A percentile compares a stretch with the other conserved stretches of the same genome.
Conservation (phyloP, 768 basidiomycete genomes). For the Hypholoma fasciculare region DNA sequence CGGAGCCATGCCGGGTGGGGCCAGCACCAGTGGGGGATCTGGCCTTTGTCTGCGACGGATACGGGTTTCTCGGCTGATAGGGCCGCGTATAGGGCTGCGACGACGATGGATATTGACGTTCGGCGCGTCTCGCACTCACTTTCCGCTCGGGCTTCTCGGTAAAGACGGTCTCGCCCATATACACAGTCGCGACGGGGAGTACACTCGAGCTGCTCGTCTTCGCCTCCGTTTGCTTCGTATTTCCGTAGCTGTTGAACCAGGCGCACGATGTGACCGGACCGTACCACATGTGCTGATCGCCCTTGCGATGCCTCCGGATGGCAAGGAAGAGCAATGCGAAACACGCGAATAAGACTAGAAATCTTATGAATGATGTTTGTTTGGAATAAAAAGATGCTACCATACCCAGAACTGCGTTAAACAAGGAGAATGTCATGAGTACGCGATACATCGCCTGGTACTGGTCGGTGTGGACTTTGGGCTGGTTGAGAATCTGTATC, state of each 20-base stretch:
- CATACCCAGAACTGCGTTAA: conserved; percentile 74
- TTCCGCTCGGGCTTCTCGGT: conserved; percentile 28
- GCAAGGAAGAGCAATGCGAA: conserved; percentile 41
- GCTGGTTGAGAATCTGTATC: conserved; percentile 1
- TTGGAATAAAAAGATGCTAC: conserved; percentile 9
- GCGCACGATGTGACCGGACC: conserved; percentile 69
- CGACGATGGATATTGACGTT: conserved; percentile 16
- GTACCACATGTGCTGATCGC: conserved; percentile 64
- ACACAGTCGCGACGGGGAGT: conserved; percentile 31
- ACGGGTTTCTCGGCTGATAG: conserved; percentile 17
- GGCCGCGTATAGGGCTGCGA: conserved; percentile 11
- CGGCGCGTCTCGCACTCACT: conserved; percentile 21
- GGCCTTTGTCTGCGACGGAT: conserved; percentile 16
- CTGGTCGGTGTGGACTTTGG: conserved; percentile 76
- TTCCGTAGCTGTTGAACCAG: conserved; percentile 64
- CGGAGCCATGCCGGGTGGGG: conserved; percentile 32
- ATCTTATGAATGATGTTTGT: conserved; percentile 7
- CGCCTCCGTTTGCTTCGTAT: conserved; percentile 32
- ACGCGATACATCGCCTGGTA: conserved; percentile 90
- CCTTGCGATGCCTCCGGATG: conserved; percentile 39
- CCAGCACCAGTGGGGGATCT: conserved; percentile 18
- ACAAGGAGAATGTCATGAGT: conserved; percentile 75
- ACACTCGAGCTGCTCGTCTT: conserved; percentile 38
- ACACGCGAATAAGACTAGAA: conserved; percentile 37
- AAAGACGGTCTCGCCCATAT: conserved; percentile 18